Percentiles rank a stretch among this genome's conserved stretches.
phyloP scores from a whole-genome alignment of 78 protist genomes.

The Mantamonas sphyraenae region DNA sequence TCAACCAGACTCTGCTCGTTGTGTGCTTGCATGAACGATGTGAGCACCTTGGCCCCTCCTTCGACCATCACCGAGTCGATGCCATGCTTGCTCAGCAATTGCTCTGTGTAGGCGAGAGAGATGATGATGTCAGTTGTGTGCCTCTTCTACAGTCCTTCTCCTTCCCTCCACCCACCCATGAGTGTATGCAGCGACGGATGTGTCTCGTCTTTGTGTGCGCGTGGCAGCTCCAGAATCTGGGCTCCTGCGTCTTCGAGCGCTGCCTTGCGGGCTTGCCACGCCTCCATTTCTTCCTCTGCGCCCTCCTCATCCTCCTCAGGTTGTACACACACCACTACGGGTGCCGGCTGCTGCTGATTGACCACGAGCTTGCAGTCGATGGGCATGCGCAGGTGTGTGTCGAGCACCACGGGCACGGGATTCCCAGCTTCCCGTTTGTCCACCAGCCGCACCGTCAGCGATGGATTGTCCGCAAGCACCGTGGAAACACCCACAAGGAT shows the following conservation, averaged over 20 bases:
- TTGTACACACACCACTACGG: constrained; percentile 1
- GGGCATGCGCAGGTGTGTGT: constrained; percentile 26
- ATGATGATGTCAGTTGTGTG: neutral
- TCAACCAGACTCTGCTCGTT: too few species aligned
- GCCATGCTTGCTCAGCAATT: neutral
- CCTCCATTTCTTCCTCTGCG: neutral
- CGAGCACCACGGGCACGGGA: constrained; percentile 31
- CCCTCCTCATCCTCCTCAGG: neutral
- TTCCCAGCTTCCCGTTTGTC: constrained; percentile 8
- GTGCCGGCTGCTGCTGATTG: neutral
- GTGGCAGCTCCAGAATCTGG: neutral
- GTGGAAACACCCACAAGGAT: constrained; percentile 35
- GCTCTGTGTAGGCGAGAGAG: neutral
- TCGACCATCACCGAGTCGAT: constrained; percentile 26
- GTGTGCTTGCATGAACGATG: neutral
- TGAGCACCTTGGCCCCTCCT: constrained; percentile 26
- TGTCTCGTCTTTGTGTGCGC: too few species aligned
- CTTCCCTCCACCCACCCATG: too few species aligned
- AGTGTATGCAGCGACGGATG: too few species aligned
- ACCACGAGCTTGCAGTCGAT: neutral
- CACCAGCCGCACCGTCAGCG: constrained; percentile 19
- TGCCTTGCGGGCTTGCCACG: neutral
- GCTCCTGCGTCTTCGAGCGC: constrained; percentile 2
- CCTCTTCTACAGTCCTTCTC: too few species aligned
- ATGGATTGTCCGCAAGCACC: constrained; percentile 21